Base-by-base conservation (phyloP, 176 grass and related monocot species). In the Lolium multiflorum region DNA sequence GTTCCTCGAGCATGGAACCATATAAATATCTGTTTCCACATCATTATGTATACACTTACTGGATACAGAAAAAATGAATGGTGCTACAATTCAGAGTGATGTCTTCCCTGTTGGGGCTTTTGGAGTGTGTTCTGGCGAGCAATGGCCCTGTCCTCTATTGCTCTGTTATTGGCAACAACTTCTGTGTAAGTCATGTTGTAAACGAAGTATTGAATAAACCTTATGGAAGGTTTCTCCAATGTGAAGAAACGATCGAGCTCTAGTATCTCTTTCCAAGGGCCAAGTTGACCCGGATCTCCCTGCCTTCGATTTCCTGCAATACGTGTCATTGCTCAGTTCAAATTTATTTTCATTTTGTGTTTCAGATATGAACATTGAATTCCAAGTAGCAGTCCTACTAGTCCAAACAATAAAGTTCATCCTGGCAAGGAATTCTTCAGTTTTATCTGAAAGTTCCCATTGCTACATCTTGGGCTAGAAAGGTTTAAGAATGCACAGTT, bases 231-330 rank as follows among this genome's bases (percentile, higher is more conserved):
- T 82, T 63, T 50, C 31, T 81, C 63, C 31, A 44, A 55, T 71
- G 70, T 49, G 70, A 84, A 84, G 82, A 84, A 84, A 72, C 6
- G 3, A 16, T 43, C 28, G 12, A 83, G 55, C 22, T 20, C 26
- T 75, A 82, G 6, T 79, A 90, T 52, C 73, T 98, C 86, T 89
- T 96, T 16, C 90, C 93, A 9, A 91, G 54, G 80, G 96, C 92
- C 51, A 92, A n/a, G 71, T 92, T 94, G 26, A 98, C 81, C 58
- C 92, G 76, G 55, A 98, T 92, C 13, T 91, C 81, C 71, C 96
- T 86, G 56, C 96, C 96, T 69, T 96, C 89, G 22, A 98, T 37
- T 74, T 98, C 93, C 93, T 98, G 92, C 81, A 84, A 58, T 0
- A 68, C 22, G 2, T 15, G 43, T 51, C 26, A 24, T 11, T 25